Percentiles rank a stretch among this genome's conserved stretches.
Evolutionary conservation across 805 yeast species (phyloP).

Genomic region (Ogataea pilisensis): DNA sequence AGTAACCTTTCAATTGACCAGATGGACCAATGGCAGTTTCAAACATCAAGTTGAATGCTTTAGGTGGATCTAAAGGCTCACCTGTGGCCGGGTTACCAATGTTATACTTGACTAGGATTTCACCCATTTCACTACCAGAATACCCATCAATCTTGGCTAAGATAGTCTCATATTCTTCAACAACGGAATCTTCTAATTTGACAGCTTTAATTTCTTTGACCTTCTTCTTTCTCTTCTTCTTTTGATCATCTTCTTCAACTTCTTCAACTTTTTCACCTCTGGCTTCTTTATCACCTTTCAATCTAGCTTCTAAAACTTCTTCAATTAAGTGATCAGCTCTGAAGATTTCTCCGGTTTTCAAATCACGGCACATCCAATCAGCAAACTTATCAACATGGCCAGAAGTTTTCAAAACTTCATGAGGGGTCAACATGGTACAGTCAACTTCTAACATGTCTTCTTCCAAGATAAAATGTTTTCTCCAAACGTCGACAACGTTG

Average conservation of each 20-base stretch:
- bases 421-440: slow-evolving; percentile 96
- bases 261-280: slow-evolving; percentile 75
- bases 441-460: slow-evolving; percentile 99
- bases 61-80: slow-evolving; percentile 82
- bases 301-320: slow-evolving; percentile 92
- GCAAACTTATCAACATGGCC: slow-evolving; percentile 99
- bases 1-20: slow-evolving; percentile 89
- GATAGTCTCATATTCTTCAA: slow-evolving; percentile 76
- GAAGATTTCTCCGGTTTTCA: slow-evolving; percentile 95
- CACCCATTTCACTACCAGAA: slow-evolving; percentile 90
- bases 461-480: slow-evolving; percentile 94
- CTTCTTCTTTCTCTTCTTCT: slow-evolving; percentile 92
- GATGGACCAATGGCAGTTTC: slow-evolving; percentile 99
- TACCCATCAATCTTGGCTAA: slow-evolving; percentile 94
- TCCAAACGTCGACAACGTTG: slow-evolving; percentile 90
- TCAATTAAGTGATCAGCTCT: slow-evolving; percentile 98
- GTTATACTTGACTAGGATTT: slow-evolving; percentile 73
- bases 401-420: slow-evolving; percentile 95
- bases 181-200: slow-evolving; percentile 77
- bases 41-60: slow-evolving; percentile 96
- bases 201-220: slow-evolving; percentile 91
- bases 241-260: slow-evolving; percentile 64
- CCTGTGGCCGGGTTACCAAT: slow-evolving; percentile 92
- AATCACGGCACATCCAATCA: slow-evolving; percentile 98
- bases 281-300: slow-evolving; percentile 96